Percentiles rank a stretch among this genome's conserved stretches.
Conservation (phyloP, 192 early-diverging fungal species). For the Phlyctochytrium bullatum region DNA sequence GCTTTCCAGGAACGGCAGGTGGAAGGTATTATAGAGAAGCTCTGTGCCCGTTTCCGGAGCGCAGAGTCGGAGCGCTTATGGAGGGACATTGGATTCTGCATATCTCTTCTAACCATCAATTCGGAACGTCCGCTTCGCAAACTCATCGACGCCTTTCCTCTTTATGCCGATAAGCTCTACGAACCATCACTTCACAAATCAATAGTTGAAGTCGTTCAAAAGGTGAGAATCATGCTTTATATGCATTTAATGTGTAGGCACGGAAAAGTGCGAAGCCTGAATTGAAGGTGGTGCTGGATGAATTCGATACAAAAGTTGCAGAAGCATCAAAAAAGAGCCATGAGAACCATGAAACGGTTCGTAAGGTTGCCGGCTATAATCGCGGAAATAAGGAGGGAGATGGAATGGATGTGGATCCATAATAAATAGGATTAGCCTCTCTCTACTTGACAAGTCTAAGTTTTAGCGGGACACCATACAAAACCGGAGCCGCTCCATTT, state of each 20-base stretch:
- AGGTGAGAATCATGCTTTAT: constrained; percentile 48
- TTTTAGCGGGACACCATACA: constrained; percentile 88
- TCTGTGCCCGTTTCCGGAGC: constrained; percentile 91
- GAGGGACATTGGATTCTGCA: constrained; percentile 91
- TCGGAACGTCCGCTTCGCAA: constrained; percentile 83
- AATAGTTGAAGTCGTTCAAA: constrained; percentile 81
- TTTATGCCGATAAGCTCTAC: constrained; percentile 90
- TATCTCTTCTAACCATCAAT: constrained; percentile 85
- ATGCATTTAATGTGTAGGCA: constrained; percentile 38
- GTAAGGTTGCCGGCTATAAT: no score
- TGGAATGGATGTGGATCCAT: no score
- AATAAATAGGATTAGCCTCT: no score
- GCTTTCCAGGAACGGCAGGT: constrained; percentile 80
- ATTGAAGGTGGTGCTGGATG: constrained; percentile 76
- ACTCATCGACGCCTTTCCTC: constrained; percentile 76
- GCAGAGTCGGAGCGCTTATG: constrained; percentile 75
- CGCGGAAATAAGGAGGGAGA: no score
- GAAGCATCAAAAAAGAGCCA: constrained; percentile 66
- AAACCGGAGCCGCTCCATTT: constrained; percentile 88
- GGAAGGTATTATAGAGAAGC: constrained; percentile 93
- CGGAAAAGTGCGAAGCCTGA: constrained; percentile 71
- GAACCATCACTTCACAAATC: constrained; percentile 81
- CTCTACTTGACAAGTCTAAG: no score
- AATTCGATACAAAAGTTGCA: constrained; percentile 78
- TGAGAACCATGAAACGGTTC: constrained; percentile 53